phyloP scores from a whole-genome alignment of 106 monocot genomes.

The Alisma plantagoaquatica region DNA sequence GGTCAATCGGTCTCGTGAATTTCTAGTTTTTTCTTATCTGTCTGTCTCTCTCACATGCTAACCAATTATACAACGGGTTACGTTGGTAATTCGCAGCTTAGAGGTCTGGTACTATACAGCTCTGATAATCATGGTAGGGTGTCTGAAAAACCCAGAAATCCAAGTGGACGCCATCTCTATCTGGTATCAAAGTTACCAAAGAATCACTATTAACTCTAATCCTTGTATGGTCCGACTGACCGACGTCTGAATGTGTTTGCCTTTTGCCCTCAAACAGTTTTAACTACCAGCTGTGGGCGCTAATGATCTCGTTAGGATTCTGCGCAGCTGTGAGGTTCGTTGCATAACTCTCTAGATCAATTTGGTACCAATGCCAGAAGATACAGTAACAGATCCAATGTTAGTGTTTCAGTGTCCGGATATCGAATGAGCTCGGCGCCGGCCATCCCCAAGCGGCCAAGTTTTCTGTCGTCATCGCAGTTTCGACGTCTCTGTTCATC shows the following conservation, averaged over 20 bases:
- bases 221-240: not conserved
- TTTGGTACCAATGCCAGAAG: not conserved
- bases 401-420: conserved; percentile 34
- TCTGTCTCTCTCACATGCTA: no score
- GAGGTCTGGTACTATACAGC: conserved; percentile 90
- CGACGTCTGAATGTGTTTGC: not conserved
- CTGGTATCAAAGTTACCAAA: conserved; percentile 21
- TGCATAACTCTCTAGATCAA: not conserved
- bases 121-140: conserved; percentile 65
- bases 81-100: conserved; percentile 31
- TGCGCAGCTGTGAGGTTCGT: conserved; percentile 68
- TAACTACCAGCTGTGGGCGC: conserved; percentile 71
- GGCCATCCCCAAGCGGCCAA: conserved; percentile 50
- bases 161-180: conserved; percentile 69
- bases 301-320: conserved; percentile 78
- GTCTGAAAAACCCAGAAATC: conserved; percentile 57
- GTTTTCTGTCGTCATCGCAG: conserved; percentile 33
- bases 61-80: not conserved
- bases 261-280: conserved; percentile 48
- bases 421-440: conserved; percentile 79
- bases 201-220: not conserved
- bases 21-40: no score
- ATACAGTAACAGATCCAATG: not conserved
- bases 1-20: no score
- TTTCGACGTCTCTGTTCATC: conserved; percentile 34